Evolutionary conservation across 306 rosid species (phyloP), one percentile per base, ranked within the genome.

Genomic region (Lathyrus sativus): DNA sequence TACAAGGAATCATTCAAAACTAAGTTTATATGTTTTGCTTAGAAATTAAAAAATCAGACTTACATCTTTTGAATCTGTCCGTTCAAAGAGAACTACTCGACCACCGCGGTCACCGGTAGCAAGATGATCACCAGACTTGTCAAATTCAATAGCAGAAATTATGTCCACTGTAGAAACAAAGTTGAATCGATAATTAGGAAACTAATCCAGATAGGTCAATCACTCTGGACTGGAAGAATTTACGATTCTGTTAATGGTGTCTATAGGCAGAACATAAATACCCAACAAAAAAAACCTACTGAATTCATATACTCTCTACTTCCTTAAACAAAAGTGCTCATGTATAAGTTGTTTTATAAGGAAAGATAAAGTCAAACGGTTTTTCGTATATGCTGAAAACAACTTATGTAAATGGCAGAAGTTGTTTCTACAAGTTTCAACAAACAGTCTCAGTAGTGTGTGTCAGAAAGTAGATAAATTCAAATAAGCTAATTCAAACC

Each of bases 41-140:
- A 6, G 18, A 46, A 70, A 67, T 17, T 22, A 60, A 66, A 39
- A 63, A 74, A 17, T 55, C 28, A 76, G 51, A 79, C 85, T 62
- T 76, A 90, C 99, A 68, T 95, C 95, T 87, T 91, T 90, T 59
- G 82, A 19, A 85, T 95, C 97, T 39, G 96, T 90, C 84, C 99
- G 88, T 84, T 95, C 99, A 80, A 95, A 95, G 43, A 95, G 99
- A 78, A 95, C 99, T 65, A 95, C 99, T 55, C 99, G 91, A 33
- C 99, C 99, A 67, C 99, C 99, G n/a, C 97, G 96, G 74, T 95
- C 99, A 24, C 99, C 99, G 9, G 99, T 95, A 75, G 97, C 99
- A 72, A 95, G 99, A 87, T 90, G 96, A 78, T 90, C 91, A 45
- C 99, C 99, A 64, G 80, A 85, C 81, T 81, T 90, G 81, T 95